Percentiles rank a stretch among this genome's conserved stretches.
phyloP scores from a whole-genome alignment of 345 rosid genomes.

The Adansonia digitata region DNA sequence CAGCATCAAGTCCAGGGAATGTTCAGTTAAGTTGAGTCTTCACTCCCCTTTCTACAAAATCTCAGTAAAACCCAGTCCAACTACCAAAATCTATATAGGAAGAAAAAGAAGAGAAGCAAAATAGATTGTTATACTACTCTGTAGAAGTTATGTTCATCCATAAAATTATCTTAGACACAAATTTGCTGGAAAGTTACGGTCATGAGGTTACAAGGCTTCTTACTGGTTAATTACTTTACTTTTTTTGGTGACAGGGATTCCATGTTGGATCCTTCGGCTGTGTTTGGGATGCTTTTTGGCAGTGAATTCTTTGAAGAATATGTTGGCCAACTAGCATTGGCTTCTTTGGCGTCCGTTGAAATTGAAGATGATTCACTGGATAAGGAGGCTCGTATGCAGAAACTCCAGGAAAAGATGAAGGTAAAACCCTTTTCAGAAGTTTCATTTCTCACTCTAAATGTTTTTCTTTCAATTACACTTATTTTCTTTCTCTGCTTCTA shows the following conservation, averaged over 20 bases:
- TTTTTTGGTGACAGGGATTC: slow-evolving; percentile 43
- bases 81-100: not conserved
- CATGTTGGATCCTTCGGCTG: slow-evolving; percentile 87
- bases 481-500: not conserved
- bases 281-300: slow-evolving; percentile 92
- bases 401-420: slow-evolving; percentile 68
- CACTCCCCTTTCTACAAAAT: not conserved
- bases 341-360: slow-evolving; percentile 50
- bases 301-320: slow-evolving; percentile 91
- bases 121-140: not conserved
- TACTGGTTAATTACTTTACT: not conserved
- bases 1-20: not conserved
- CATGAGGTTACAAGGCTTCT: not conserved
- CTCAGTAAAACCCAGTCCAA: not conserved
- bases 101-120: not conserved
- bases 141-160: too few species aligned
- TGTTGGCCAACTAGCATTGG: slow-evolving; percentile 84
- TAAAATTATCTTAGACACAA: not conserved
- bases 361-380: slow-evolving; percentile 47
- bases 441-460: not conserved
- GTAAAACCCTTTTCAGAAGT: slow-evolving; percentile 24
- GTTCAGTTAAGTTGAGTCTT: not conserved
- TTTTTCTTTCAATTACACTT: not conserved
- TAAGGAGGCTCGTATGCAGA: slow-evolving; percentile 39
- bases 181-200: not conserved